These are phyloP conservation scores for Tricholoma furcatifolium DNA, from an alignment of 768 basidiomycete genomes.

Conservation along the genomic window DNA sequence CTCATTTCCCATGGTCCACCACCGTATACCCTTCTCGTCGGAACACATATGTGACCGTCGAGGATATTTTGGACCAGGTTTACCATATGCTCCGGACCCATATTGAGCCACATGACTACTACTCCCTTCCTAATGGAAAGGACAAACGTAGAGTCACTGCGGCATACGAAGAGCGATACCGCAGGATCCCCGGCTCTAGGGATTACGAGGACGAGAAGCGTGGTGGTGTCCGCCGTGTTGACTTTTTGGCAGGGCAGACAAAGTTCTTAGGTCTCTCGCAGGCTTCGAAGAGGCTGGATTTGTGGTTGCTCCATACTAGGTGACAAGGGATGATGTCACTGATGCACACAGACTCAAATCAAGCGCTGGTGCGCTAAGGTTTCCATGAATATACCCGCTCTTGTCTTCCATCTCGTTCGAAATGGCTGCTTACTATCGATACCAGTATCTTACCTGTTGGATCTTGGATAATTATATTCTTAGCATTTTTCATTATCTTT, in stretches of 20 bases:
- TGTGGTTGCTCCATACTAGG: conserved; percentile 26
- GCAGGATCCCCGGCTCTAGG: conserved; percentile 30
- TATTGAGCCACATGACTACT: conserved; percentile 43
- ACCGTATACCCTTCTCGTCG: conserved; percentile 27
- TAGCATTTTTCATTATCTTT: too few species aligned
- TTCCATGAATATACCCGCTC: too few species aligned
- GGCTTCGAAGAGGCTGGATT: conserved; percentile 26
- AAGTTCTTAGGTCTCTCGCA: conserved; percentile 45
- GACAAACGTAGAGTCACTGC: conserved; percentile 36
- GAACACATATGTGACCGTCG: conserved; percentile 28
- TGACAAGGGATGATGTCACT: too few species aligned
- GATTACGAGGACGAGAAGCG: conserved; percentile 45
- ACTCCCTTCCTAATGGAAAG: conserved; percentile 31
- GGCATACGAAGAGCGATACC: conserved; percentile 49
- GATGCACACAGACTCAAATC: too few species aligned
- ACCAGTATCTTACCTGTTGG: too few species aligned
- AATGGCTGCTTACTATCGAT: too few species aligned
- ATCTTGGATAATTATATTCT: too few species aligned
- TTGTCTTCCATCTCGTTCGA: too few species aligned
- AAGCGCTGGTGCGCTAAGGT: too few species aligned
- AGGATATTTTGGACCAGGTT: conserved; percentile 33
- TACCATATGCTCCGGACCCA: conserved; percentile 41
- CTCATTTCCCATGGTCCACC: conserved; percentile 35
- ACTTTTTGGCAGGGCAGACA: conserved; percentile 49
- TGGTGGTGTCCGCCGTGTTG: conserved; percentile 55